These are phyloP conservation scores for Tetracentron sinense DNA, from an alignment of 164 flowering plant genomes.

Conservation along the genomic window DNA sequence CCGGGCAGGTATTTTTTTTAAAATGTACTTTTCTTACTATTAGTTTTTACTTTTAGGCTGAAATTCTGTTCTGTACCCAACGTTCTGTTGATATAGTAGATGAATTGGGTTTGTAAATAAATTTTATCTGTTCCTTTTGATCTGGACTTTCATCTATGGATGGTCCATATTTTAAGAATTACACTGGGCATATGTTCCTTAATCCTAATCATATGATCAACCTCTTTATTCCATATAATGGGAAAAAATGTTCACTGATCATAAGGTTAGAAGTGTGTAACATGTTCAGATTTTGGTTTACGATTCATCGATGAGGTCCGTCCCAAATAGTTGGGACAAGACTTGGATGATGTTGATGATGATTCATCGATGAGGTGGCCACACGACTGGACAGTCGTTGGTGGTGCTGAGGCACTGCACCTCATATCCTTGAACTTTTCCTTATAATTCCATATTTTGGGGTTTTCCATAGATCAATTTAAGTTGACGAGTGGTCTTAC, in stretches of 20 bases:
- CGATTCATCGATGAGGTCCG: not conserved
- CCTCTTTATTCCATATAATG: not conserved
- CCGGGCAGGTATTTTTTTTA: slow-evolving; percentile 62
- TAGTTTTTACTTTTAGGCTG: not conserved
- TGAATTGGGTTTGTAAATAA: not conserved
- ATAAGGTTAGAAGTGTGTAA: too few species aligned
- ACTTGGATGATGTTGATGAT: too few species aligned
- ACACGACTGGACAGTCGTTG: too few species aligned
- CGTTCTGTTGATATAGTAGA: not conserved
- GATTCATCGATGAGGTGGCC: too few species aligned
- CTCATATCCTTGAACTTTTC: too few species aligned
- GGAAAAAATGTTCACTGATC: not conserved
- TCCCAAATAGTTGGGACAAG: too few species aligned
- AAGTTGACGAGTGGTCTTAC: slow-evolving; percentile 6
- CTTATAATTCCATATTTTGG: not conserved
- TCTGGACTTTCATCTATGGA: not conserved
- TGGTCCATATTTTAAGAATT: not conserved
- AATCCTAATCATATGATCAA: not conserved
- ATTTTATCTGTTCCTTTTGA: not conserved
- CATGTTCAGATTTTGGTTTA: not conserved
- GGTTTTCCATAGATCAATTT: not conserved
- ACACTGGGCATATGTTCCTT: not conserved
- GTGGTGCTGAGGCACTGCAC: not conserved
- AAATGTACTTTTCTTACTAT: not conserved
- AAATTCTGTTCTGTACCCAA: not conserved